phyloP scores from a whole-genome alignment of 2,329 filamentous ascomycete species.

The Pseudogymnoascus sp. region DNA sequence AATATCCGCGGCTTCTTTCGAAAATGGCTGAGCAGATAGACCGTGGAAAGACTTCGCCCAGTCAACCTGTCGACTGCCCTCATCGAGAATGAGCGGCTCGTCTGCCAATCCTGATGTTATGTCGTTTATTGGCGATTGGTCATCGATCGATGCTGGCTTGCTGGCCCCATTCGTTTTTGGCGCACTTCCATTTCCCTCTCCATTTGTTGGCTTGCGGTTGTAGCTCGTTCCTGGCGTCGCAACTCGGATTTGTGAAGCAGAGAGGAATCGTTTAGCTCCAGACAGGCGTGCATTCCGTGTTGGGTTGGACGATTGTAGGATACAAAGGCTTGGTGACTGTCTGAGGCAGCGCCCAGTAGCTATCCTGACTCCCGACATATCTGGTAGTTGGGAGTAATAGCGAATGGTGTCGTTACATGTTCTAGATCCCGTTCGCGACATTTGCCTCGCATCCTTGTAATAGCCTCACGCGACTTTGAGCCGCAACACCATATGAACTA shows the following conservation, averaged over 20 bases:
- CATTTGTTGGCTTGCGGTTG: slow-evolving; percentile 17
- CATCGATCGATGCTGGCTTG: slow-evolving; percentile 51
- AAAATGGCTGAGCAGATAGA: slow-evolving; percentile 55
- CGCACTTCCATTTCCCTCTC: slow-evolving; percentile 1
- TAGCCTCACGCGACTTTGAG: slow-evolving; percentile 11
- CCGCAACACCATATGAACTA: slow-evolving; percentile 10
- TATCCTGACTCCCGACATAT: slow-evolving; percentile 2
- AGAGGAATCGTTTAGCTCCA: slow-evolving; percentile 11
- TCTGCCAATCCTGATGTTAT: slow-evolving; percentile 45
- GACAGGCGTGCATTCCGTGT: not conserved
- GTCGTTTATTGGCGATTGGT: slow-evolving; percentile 27
- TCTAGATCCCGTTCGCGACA: slow-evolving; percentile 1
- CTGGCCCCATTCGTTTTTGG: not conserved
- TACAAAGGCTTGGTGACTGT: not conserved
- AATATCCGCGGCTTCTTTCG: slow-evolving; percentile 53
- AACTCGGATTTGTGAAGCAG: slow-evolving; percentile 17
- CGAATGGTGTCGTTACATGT: not conserved
- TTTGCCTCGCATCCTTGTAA: not conserved
- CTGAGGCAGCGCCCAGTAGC: not conserved
- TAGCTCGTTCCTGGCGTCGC: slow-evolving; percentile 23
- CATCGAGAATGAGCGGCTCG: slow-evolving; percentile 39
- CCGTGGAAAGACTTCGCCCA: slow-evolving; percentile 68
- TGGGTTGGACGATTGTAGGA: not conserved
- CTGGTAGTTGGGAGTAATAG: not conserved
- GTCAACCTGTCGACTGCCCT: slow-evolving; percentile 51